Base-by-base conservation (phyloP, 2,329 filamentous ascomycete species). In the Helotiales sp. region DNA sequence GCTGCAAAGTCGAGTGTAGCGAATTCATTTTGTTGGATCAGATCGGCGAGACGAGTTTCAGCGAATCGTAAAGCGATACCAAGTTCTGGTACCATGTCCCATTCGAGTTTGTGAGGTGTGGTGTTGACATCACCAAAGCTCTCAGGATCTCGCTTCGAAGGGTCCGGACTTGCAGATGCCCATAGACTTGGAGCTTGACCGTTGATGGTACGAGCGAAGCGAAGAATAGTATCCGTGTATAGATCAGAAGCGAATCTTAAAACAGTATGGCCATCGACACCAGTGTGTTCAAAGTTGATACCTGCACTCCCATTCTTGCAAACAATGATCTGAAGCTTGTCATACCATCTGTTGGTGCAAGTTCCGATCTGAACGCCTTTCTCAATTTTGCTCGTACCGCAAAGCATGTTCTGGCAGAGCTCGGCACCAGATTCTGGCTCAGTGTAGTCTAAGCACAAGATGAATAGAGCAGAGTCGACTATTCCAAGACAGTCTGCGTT, bases 251-350 rank as follows among this genome's bases (percentile, higher is more conserved):
- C 95, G 68, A 99, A 98, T 5, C 95, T 88, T 53, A 99, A 82
- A 22, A 99, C 95, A 0, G 95, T 99, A 72, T 99, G 95, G 1
- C 95, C 95, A 69, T 99, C 95, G 5, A 99, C 93, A 64, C 95
- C 95, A 0, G 95, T 99, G 70, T 99, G 95, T 73, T 99, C 95
- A 69, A 99, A 98, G 76, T 99, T 99, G 84, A 99, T 98, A 5
- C 95, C 95, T 0, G 95, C 95, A 70, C 91, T 96, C 57, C 95
- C 95, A 74, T 98, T 99, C 77, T 96, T 96, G 81, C 95, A 98
- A 51, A 99, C 95, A 54, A 99, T 98, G 62, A 99, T 97, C 72
- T 99, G 95, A 48, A 99, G 81, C 77, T 99, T 99, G 76, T 99
- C 95, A 70, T 99, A 99, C 95, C 95, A 99, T 61, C 95, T 83